Evolutionary conservation across 495 filamentous ascomycete species (phyloP), one percentile per base, ranked within the genome.

Genomic region (Penicillium paradoxum): DNA sequence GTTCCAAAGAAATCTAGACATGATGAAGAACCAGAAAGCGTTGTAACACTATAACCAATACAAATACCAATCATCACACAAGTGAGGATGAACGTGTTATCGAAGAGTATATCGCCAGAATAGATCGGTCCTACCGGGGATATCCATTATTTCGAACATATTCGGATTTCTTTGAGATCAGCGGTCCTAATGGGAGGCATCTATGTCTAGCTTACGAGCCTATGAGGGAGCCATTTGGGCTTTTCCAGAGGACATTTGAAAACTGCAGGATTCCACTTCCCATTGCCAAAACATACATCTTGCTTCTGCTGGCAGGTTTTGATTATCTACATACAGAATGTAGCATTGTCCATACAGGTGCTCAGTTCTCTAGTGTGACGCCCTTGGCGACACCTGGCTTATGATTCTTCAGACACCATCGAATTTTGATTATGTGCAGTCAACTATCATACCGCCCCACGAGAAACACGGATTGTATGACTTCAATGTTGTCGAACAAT

Each of bases 251-350:
- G 19, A 66, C 58, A 10, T 61, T 66, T 36, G 53, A 53, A n/a
- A 49, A 60, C 50, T 0, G 37, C 11, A 54, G 14, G 32, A 4
- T 64, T 25, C 59, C 66, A 34, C 36, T 60, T 9, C 54, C 52
- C 0, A 42, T 72, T 21, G 44, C 49, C 5, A 72, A 74, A 51
- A 24, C 51, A 1, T 70, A 74, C 34, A 49, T 73, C 1, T 40
- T 32, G 17, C 49, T 69, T 15, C 50, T 75, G 4, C 62, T 76
- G 17, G 49, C 38, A 3, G 71, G 62, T 11, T 65, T 74, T n/a
- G 64, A 75, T 33, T 73, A 68, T 58, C 62, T 73, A 6, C 71
- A 75, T 40, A 55, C 63, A 10, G 62, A 66, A n/a, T 71, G 58
- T 46, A 5, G 4, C 3, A n/a, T 37, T 1, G 34, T 37, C 7